Conservation (phyloP, 495 filamentous ascomycete genomes). For the Penicillium arizonense region DNA sequence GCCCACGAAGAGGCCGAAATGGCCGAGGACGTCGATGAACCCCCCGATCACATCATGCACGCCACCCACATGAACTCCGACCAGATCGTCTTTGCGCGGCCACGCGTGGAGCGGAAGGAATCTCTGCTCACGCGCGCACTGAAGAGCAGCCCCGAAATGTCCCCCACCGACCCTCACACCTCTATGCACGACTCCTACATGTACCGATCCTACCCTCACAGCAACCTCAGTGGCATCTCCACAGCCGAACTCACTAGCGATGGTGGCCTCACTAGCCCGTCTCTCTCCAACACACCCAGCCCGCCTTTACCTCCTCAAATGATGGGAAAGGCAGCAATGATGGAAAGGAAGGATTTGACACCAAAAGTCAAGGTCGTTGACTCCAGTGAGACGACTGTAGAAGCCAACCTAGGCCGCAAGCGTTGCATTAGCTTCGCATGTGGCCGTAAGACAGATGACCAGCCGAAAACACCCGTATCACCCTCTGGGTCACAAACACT, state of each 20-base stretch:
- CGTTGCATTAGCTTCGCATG: conserved; percentile 94
- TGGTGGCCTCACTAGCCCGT: conserved; percentile 85
- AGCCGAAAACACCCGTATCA: conserved; percentile 18
- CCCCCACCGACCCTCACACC: conserved; percentile 35
- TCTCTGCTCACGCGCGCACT: conserved; percentile 81
- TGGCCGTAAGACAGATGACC: conserved; percentile 41
- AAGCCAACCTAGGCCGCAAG: conserved; percentile 64
- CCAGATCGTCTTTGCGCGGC: conserved; percentile 32
- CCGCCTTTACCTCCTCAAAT: conserved; percentile 62
- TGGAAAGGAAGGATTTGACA: conserved; percentile 27
- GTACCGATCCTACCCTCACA: conserved; percentile 69
- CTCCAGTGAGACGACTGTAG: conserved; percentile 45
- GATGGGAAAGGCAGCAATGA: conserved; percentile 22
- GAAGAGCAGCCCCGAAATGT: conserved; percentile 59
- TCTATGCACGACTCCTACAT: conserved; percentile 39
- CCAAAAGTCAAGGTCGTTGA: conserved; percentile 36
- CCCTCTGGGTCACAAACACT: conserved; percentile 11
- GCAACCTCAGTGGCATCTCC: conserved; percentile 73
- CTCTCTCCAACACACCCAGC: conserved; percentile 84
- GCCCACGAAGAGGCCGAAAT: conserved; percentile 43
- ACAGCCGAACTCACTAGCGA: conserved; percentile 89
- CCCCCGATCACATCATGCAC: conserved; percentile 33
- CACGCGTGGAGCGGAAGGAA: conserved; percentile 54
- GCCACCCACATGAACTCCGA: conserved; percentile 28
- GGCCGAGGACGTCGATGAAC: conserved; percentile 54